Evolutionary conservation across 2,329 filamentous ascomycete species (phyloP), one percentile per base, ranked within the genome.

Genomic region (Sphaerostilbella broomeana): DNA sequence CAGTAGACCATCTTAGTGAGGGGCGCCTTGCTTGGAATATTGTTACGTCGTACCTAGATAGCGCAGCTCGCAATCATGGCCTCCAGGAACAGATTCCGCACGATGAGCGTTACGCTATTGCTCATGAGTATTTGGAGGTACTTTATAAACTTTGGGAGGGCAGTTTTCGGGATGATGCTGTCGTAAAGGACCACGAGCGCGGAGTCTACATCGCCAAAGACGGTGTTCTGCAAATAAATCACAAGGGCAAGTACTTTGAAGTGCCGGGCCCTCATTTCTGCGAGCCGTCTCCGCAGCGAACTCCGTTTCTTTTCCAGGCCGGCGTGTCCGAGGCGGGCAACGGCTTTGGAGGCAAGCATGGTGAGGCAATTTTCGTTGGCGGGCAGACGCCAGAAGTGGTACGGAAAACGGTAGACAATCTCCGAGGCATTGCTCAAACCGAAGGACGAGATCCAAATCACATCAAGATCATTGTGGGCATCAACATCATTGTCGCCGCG

Each of bases 1-100:
- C 74, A 0, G 55, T 81, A 1, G 77, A 81, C 42, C 77, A 81
- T 53, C 61, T 82, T 29, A 81, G 78, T 0, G 62, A 68, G 3
- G 78, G 77, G 0, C 64, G 78, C 0, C 68, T 81, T 22, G 77
- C 75, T 0, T 81, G 78, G 79, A 83, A 83, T 45, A 79, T 83
- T 15, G 79, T 84, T 1, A 81, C 77, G 17, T 40, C 38, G 19
- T 40, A 40, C 6, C 39, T 38, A 18, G 39, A 42, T 17, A 42
- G 39, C 10, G 34, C 39, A 27, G 39, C 32, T 10, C 39, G 39
- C 17, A 42, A 42, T 3, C 32, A 42, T 16, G 39, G 39, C 3
- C 20, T 42, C 8, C 37, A 38, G 6, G 39, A 42, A 17, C 39
- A 42, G 12, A 42, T 42, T 15, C 39, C 39, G 9, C 39, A 42